phyloP scores from a whole-genome alignment of 129 eudicot genomes.

The Tagetes erecta region DNA sequence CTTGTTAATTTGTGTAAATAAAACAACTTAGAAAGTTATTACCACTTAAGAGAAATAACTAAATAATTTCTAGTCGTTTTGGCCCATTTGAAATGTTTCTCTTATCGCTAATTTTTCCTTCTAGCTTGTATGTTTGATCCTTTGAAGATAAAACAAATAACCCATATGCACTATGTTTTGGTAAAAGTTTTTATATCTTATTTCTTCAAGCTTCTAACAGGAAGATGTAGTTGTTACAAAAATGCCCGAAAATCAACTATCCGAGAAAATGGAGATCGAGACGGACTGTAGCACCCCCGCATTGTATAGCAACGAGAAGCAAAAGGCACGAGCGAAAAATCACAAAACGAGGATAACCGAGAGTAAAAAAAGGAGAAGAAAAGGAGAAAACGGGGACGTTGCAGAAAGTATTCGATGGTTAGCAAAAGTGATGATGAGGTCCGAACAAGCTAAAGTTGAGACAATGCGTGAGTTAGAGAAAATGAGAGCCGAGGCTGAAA shows the following conservation, averaged over 20 bases:
- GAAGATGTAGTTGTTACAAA: constrained; percentile 45
- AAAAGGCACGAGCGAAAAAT: constrained; percentile 39
- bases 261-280: constrained; percentile 53
- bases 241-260: constrained; percentile 40
- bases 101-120: not conserved
- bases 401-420: constrained; percentile 80
- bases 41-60: not conserved
- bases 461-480: constrained; percentile 67
- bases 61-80: not conserved
- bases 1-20: too few relatives aligned
- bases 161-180: too few relatives aligned
- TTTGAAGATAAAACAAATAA: too few relatives aligned
- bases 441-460: constrained; percentile 71
- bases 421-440: constrained; percentile 68
- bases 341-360: constrained; percentile 25
- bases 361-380: constrained; percentile 37
- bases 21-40: too few relatives aligned
- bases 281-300: constrained; percentile 87
- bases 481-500: constrained; percentile 78
- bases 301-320: constrained; percentile 52
- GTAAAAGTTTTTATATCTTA: not conserved
- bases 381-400: constrained; percentile 45
- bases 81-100: not conserved
- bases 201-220: constrained; percentile 28
- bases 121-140: not conserved